These are phyloP conservation scores for Medicago lupulina DNA, from an alignment of 306 rosid species.

Conservation along the genomic window DNA sequence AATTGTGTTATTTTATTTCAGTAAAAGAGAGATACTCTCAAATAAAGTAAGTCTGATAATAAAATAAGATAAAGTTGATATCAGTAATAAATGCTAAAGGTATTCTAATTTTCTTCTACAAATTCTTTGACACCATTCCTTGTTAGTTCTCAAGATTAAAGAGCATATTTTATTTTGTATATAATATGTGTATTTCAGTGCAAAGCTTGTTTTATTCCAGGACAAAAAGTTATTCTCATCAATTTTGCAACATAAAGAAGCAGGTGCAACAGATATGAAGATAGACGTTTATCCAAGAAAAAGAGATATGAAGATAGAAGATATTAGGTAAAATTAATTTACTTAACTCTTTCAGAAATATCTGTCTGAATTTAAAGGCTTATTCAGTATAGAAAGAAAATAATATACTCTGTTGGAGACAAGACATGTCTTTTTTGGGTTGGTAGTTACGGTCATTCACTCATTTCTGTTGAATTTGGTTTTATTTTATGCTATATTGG, in stretches of 20 bases:
- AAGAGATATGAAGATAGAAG: conserved; percentile 41
- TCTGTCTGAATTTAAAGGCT: conserved; percentile 20
- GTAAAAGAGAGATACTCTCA: not conserved
- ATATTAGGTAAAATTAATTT: conserved; percentile 48
- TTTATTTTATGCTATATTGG: not conserved
- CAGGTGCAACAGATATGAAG: conserved; percentile 39
- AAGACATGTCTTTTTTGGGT: conserved; percentile 28
- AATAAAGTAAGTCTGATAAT: too few relatives aligned
- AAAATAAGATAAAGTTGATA: not conserved
- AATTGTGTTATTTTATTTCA: too few relatives aligned
- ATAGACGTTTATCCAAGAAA: conserved; percentile 18
- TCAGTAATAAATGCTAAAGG: not conserved
- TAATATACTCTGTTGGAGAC: conserved; percentile 18
- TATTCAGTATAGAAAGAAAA: conserved; percentile 27
- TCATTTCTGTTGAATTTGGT: not conserved
- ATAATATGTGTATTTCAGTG: conserved; percentile 4
- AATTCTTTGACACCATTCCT: conserved; percentile 26
- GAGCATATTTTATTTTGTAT: conserved; percentile 14
- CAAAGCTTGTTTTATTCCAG: conserved; percentile 51
- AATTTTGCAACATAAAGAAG: conserved; percentile 53
- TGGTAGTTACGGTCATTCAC: conserved; percentile 33
- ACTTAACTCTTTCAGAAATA: conserved; percentile 4
- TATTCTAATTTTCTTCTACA: not conserved
- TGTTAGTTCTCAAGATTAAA: conserved; percentile 20
- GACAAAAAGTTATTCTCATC: conserved; percentile 62